Conservation (phyloP, 352 stramenopile genomes). For the Aphanomyces astaci region DNA sequence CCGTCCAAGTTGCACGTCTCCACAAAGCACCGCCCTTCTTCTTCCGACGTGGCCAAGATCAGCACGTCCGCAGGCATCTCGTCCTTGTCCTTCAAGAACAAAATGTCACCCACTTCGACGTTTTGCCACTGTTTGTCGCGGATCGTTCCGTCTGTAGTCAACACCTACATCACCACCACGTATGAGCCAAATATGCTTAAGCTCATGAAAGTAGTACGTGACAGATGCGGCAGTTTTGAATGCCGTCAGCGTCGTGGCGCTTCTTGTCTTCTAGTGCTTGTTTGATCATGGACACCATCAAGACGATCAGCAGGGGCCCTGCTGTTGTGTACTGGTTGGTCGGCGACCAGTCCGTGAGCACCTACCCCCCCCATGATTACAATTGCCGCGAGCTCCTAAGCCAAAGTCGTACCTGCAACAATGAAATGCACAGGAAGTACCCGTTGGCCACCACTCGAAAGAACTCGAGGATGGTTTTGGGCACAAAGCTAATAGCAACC, state of each 20-base stretch:
- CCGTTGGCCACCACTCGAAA: conserved; percentile 92
- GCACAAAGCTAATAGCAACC: conserved; percentile 93
- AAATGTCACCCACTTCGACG: conserved; percentile 75
- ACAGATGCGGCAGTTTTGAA: conserved; percentile 55
- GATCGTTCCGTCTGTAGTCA: conserved; percentile 45
- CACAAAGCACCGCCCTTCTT: conserved; percentile 81
- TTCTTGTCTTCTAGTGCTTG: conserved; percentile 72
- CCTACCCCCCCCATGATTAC: too few relatives aligned
- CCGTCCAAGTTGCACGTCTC: conserved; percentile 92
- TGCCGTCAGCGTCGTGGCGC: conserved; percentile 54
- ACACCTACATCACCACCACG: conserved; percentile 32
- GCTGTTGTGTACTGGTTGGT: conserved; percentile 68
- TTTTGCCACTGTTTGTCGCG: conserved; percentile 64
- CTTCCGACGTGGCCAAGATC: conserved; percentile 60
- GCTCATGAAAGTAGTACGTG: conserved; percentile 25
- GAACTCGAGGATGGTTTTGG: conserved; percentile 90
- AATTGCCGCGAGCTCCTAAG: background rate
- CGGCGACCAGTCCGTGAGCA: background rate
- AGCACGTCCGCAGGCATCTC: conserved; percentile 59
- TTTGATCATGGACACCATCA: conserved; percentile 74
- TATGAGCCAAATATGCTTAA: background rate
- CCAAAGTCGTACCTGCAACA: conserved; percentile 63
- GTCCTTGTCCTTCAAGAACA: conserved; percentile 46
- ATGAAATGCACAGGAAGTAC: conserved; percentile 92
- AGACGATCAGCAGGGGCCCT: conserved; percentile 55